Base-by-base conservation (phyloP, 495 filamentous ascomycete genomes). In the Polyplosphaeria fusca region DNA sequence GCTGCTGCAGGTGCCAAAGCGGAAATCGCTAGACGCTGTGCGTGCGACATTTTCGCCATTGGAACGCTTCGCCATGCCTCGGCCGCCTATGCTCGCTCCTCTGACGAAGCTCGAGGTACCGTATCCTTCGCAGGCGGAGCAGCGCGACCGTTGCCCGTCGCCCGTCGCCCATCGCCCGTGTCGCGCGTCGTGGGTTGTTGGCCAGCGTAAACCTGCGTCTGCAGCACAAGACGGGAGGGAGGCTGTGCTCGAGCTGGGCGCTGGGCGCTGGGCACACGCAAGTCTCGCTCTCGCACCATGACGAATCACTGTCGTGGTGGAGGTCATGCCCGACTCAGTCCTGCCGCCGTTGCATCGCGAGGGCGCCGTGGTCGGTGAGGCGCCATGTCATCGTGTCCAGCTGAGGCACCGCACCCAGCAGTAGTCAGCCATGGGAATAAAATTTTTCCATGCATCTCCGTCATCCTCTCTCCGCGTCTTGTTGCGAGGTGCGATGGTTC, bases 21-120 rank as follows among this genome's bases (percentile, higher is more conserved):
- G 48, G 28, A 4, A 52, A 19, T 52, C 48, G 37, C 48, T 27
- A 49, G 45, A 58, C 24, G 23, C 23, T 49, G 54, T 58, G 54
- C 54, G 47, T 58, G 54, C 30, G 54, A 58, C 37, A 58, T 32
- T 58, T 58, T 47, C 38, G 54, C 54, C 14, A 58, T 58, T 58
- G 35, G 54, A 41, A 35, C 53, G 46, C 32, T 42, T 28, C 43
- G 27, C 43, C 22, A 11, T 35, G 28, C 46, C 43, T 39, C 37
- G 28, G 18, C 47, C 18, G 19, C 12, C 12, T 19, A 24, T 7
- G 30, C 26, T 14, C 26, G 3, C 28, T 24, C 4, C 23, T 38
- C 40, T 38, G 30, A 40, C n/a, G 51, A 35, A 44, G 12, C 24
- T 30, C 45, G 35, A 32, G 47, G 30, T 43, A 24, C 50, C 50